Evolutionary conservation across 139 green algal genomes (phyloP), one percentile per base, ranked within the genome.

Genomic region (Nannochloris sp.): DNA sequence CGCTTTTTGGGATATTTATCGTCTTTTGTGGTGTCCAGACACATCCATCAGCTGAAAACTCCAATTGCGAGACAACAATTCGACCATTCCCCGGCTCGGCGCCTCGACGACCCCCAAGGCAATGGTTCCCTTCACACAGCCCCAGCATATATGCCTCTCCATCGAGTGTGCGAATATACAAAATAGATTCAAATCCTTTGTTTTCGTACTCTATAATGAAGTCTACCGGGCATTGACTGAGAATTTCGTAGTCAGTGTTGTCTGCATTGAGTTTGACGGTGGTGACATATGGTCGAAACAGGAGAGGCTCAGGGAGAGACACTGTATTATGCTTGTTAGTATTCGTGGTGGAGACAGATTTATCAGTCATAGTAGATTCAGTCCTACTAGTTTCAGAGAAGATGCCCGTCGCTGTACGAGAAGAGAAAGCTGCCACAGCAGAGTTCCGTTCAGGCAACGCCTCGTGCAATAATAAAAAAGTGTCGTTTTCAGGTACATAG

Each of bases 111-210:
- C 75, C 75, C 1, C 75, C 75, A 29, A 48, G 36, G 35, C 71
- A 82, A 39, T 64, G 53, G 62, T 82, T 82, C 34, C 75, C 75
- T 51, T 82, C 75, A 53, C 75, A 82, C 51, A 82, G 34, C 2
- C 73, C 75, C 57, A 82, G 53, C 47, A 82, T 51, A 3, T 42
- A 71, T 29, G 59, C n/a, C 4, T 27, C 24, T 2, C 72, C 74
- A 58, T 51, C 53, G 34, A 57, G 15, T 46, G 46, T 15, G 35
- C 6, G 15, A 13, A 33, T 34, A 14, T 60, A 64, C 4, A 57
- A 60, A 54, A 62, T 64, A 13, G 6, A 19, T 36, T 58, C 63
- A 44, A 44, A 48, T 32, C 33, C 47, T 47, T 81, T 81, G 64
- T 81, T 81, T 6, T 64, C 60, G 25, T 72, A 44, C 9, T 25